These are phyloP conservation scores for Suillus weaverae DNA, from an alignment of 768 basidiomycete genomes.

Conservation along the genomic window DNA sequence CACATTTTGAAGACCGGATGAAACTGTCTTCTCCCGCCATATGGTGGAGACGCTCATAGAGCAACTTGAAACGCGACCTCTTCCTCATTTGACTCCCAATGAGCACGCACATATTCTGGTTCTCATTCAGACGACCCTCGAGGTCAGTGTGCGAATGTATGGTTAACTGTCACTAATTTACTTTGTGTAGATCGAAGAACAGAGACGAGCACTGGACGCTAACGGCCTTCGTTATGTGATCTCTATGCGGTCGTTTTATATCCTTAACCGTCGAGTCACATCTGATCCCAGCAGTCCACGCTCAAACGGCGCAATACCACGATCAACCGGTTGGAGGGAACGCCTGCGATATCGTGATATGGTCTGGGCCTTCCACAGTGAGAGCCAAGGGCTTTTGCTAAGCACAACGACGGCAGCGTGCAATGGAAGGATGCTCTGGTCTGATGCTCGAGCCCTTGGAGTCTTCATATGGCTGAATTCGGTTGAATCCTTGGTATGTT, in stretches of 20 bases:
- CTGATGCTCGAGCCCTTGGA: slow-evolving; percentile 83
- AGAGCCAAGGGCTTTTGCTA: slow-evolving; percentile 85
- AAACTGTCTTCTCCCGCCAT: slow-evolving; percentile 58
- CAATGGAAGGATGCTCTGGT: slow-evolving; percentile 86
- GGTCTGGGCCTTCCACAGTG: slow-evolving; percentile 96
- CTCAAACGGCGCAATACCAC: slow-evolving; percentile 42
- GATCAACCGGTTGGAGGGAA: slow-evolving; percentile 59
- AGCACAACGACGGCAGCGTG: slow-evolving; percentile 70
- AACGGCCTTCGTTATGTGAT: slow-evolving; percentile 93
- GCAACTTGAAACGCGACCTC: slow-evolving; percentile 57
- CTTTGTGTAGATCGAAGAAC: slow-evolving; percentile 73
- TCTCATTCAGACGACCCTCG: slow-evolving; percentile 82
- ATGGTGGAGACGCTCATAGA: slow-evolving; percentile 63
- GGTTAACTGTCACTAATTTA: slow-evolving; percentile 6
- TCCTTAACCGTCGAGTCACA: slow-evolving; percentile 65
- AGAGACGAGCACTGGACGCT: slow-evolving; percentile 85
- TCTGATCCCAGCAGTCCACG: slow-evolving; percentile 48
- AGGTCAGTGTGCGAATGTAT: slow-evolving; percentile 49
- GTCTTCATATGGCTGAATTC: slow-evolving; percentile 88
- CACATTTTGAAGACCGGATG: slow-evolving; percentile 42
- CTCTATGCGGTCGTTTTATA: slow-evolving; percentile 89
- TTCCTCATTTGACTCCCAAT: slow-evolving; percentile 72
- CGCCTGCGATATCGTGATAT: slow-evolving; percentile 92
- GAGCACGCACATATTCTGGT: slow-evolving; percentile 85
- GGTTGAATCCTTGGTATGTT: slow-evolving; percentile 70